A percentile compares a stretch with the other conserved stretches of the same genome.
phyloP scores from a whole-genome alignment of 768 basidiomycete genomes.

The Termitomyces eurrhizus region DNA sequence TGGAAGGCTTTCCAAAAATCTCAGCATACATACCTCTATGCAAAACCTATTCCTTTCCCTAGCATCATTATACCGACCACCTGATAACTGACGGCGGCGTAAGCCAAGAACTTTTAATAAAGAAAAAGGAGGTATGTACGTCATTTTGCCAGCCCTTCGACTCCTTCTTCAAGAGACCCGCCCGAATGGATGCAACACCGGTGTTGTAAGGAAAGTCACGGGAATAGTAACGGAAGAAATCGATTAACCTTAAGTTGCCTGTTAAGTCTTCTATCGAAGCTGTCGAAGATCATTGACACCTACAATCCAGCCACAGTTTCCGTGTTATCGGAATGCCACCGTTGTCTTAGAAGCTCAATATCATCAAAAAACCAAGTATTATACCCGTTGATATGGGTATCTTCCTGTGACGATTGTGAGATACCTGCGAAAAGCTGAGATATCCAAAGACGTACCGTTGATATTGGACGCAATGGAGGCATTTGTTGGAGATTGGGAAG shows the following conservation, averaged over 20 bases:
- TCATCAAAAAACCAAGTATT: constrained; percentile 99
- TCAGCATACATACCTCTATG: constrained; percentile 66
- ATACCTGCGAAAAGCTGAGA: constrained; percentile 2
- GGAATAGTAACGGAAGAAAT: constrained; percentile 96
- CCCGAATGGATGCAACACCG: constrained; percentile 87
- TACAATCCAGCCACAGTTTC: constrained; percentile 93
- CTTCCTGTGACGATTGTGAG: constrained; percentile 48
- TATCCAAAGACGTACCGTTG: constrained; percentile 44
- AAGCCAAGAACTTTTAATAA: constrained; percentile 4
- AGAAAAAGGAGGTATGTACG: constrained; percentile 39
- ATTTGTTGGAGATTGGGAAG: constrained; percentile 95
- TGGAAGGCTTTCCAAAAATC: neutral
- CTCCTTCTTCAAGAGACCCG: constrained; percentile 86
- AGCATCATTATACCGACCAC: constrained; percentile 57
- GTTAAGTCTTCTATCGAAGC: neutral
- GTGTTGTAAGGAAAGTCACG: constrained; percentile 91
- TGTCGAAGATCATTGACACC: constrained; percentile 23
- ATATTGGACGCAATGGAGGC: constrained; percentile 84
- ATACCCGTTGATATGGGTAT: constrained; percentile 74
- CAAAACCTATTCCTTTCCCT: constrained; percentile 93
- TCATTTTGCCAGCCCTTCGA: constrained; percentile 94
- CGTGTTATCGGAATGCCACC: constrained; percentile 92
- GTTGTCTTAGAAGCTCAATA: constrained; percentile 83
- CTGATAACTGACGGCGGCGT: constrained; percentile 36
- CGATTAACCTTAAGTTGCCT: constrained; percentile 66